A percentile compares a stretch with the other conserved stretches of the same genome.
phyloP scores from a whole-genome alignment of 2,329 filamentous ascomycete genomes.

The Capronia coronata region DNA sequence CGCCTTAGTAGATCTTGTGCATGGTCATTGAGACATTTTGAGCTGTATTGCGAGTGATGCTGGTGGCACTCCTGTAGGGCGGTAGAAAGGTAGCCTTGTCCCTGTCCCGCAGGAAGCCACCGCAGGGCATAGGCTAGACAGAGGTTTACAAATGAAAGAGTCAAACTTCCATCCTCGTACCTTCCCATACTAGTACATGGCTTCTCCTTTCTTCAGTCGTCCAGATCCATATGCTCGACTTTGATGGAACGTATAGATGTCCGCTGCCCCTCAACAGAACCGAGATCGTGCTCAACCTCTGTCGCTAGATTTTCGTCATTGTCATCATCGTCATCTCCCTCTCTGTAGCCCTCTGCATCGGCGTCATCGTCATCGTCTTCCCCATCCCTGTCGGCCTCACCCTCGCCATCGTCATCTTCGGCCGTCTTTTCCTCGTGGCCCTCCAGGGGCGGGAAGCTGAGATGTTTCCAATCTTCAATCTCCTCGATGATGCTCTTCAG shows the following conservation, averaged over 20 bases:
- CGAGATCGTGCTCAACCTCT: background rate
- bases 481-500: slow-evolving; percentile 89
- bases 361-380: slow-evolving; percentile 12
- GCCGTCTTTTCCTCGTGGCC: slow-evolving; percentile 21
- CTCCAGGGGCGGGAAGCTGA: slow-evolving; percentile 57
- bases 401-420: slow-evolving; percentile 21
- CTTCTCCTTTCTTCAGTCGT: slow-evolving; percentile 6
- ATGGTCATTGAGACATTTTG: too few species aligned
- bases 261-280: background rate
- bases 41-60: too few species aligned
- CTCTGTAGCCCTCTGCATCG: slow-evolving; percentile 9
- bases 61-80: too few species aligned
- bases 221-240: background rate
- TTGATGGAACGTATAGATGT: slow-evolving; percentile 1
- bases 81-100: background rate
- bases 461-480: slow-evolving; percentile 84
- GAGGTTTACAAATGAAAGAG: background rate
- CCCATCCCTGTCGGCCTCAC: slow-evolving; percentile 16
- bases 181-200: background rate
- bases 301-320: background rate
- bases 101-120: background rate
- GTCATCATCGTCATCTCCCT: slow-evolving; percentile 1
- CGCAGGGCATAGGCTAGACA: background rate
- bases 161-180: too few species aligned
- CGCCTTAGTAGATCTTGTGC: too few species aligned